Evolutionary conservation across 768 basidiomycete genomes (phyloP).

Genomic region (Tulasnella sp.): DNA sequence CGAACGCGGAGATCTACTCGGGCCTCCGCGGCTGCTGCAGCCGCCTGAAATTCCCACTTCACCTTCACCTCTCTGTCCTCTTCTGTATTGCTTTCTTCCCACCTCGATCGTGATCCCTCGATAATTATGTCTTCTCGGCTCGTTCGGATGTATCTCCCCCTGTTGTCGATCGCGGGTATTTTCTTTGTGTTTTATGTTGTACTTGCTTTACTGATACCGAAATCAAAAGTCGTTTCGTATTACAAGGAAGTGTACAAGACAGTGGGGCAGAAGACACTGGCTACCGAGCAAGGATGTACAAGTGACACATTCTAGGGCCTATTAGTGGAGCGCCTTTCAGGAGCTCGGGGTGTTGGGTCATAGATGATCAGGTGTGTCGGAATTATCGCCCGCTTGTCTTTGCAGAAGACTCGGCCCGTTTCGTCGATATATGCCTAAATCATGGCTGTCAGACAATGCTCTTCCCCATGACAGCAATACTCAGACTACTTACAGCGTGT

Average conservation of each 20-base stretch:
- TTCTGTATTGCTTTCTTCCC: background rate
- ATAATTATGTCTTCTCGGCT: background rate
- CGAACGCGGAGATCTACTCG: constrained; percentile 3
- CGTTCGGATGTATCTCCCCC: background rate
- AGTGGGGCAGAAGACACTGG: background rate
- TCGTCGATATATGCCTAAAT: background rate
- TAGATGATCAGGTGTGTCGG: constrained; percentile 5
- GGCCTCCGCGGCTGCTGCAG: background rate
- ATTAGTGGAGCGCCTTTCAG: background rate
- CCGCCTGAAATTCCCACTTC: background rate
- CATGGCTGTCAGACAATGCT: background rate
- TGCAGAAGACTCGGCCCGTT: constrained; percentile 17
- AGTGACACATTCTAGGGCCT: background rate
- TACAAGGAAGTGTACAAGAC: background rate
- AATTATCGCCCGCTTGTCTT: constrained; percentile 2
- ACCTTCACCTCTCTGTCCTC: background rate
- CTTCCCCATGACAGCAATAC: no score
- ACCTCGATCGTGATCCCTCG: background rate
- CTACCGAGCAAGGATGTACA: background rate
- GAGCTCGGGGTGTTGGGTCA: background rate
- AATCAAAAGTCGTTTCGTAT: background rate
- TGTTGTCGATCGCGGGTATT: constrained; percentile 7
- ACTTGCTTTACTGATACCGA: background rate
- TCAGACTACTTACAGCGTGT: background rate
- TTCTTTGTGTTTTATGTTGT: constrained; percentile 11